Base-by-base conservation (phyloP, 805 yeast genomes). In the Yarrowia yakushimensis region DNA sequence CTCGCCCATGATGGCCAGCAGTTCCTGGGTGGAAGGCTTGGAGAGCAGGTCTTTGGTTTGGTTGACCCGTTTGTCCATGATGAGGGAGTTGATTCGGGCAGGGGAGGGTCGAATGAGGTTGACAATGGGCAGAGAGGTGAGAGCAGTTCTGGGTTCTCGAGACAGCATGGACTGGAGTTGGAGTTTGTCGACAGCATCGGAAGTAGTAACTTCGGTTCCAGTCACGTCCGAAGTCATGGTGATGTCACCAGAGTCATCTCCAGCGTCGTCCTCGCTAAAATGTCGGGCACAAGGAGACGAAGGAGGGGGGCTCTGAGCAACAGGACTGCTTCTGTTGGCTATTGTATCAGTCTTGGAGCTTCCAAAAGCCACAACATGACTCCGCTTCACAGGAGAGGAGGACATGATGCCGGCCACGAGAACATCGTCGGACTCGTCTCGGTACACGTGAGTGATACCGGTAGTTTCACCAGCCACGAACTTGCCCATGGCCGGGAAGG, bases 401-500 rank as follows among this genome's bases (percentile, higher is more conserved):
- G 48, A 39, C 48, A 55, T 39, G 17, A 55, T 55, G 2, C 61
- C 61, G 5, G 48, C 48, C 36, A 55, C 36, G 8, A 55, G 36
- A 36, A 55, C 61, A 9, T 55, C 61, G 23, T 55, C 61, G 11
- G 20, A 15, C 9, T 55, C 61, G 22, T 55, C 61, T 0, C 61
- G 48, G 31, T 39, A 55, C 17, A 41, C 46, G 39, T 55, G 61
- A 9, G 61, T 39, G 34, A 52, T 52, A 2, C 59, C 59, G 2
- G 22, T 48, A 22, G 57, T 25, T 34, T 55, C 61, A 1, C 61
- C 61, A 3, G 61, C 48, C 12, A 55, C 39, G 30, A 55, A 55
- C 61, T 55, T 55, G 36, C 61, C 61, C 61, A 55, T 55, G 36
- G 61, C 37, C n/a, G 61, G 61, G 20, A 55, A 55, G 15, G 61